phyloP scores from a whole-genome alignment of 2,329 filamentous ascomycete genomes.

The Ascochyta pisi region DNA sequence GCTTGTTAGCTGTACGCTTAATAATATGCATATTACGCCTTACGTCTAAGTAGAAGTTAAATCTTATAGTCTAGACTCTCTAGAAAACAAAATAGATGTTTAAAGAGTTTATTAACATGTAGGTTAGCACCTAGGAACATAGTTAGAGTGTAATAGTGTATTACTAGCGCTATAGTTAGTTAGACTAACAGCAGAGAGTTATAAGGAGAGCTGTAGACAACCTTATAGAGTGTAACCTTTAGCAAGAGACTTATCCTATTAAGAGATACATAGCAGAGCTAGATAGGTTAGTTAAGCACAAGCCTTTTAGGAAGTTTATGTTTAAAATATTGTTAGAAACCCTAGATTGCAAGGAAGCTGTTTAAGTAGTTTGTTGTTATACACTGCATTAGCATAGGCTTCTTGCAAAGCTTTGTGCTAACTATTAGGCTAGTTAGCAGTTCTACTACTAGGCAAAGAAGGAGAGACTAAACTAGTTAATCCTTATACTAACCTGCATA shows the following conservation, averaged over 20 bases:
- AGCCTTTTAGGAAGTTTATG: not conserved
- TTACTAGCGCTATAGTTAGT: not conserved
- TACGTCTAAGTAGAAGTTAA: not conserved
- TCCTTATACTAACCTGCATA: not conserved
- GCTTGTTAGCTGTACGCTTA: no score
- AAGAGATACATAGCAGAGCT: not conserved
- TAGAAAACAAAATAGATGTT: not conserved
- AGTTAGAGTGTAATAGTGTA: not conserved
- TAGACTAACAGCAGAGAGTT: not conserved
- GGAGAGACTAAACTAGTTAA: not conserved
- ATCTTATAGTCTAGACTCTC: not conserved
- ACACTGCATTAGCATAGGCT: not conserved
- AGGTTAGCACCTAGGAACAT: not conserved
- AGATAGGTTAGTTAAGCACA: not conserved
- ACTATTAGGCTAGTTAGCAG: not conserved
- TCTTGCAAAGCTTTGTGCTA: not conserved
- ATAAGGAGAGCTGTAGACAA: not conserved
- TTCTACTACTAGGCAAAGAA: not conserved
- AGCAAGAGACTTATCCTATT: not conserved
- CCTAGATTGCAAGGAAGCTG: not conserved
- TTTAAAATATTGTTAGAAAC: not conserved
- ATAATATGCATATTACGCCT: fast-evolving
- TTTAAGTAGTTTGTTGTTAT: not conserved
- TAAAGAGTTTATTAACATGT: not conserved
- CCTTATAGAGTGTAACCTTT: not conserved